Conservation (phyloP, 768 basidiomycete genomes). For the Boletales sp. region DNA sequence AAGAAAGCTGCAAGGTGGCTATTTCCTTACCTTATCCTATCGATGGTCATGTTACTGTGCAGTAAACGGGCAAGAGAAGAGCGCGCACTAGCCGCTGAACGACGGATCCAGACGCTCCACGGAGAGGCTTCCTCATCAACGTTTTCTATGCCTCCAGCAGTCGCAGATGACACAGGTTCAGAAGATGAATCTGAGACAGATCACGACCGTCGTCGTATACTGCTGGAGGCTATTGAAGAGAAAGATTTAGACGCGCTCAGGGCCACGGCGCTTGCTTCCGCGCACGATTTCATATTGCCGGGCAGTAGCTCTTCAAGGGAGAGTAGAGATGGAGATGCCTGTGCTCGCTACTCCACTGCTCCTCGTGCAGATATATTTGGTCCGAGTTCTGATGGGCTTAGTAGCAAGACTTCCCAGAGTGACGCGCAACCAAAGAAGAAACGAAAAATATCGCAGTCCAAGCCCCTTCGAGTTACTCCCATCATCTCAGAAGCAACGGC, state of each 20-base stretch:
- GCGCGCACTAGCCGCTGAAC: conserved; percentile 71
- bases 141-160: background rate
- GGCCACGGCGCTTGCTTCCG: conserved; percentile 42
- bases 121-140: conserved; percentile 15
- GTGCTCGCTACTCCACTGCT: background rate
- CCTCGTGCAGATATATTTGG: background rate
- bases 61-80: conserved; percentile 82
- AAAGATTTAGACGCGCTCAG: conserved; percentile 43
- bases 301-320: background rate
- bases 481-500: conserved; percentile 14
- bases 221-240: conserved; percentile 46
- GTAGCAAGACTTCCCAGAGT: background rate
- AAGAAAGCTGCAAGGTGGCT: conserved; percentile 66
- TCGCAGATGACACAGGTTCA: conserved; percentile 31
- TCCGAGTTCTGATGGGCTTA: background rate
- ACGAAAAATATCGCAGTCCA: conserved; percentile 19
- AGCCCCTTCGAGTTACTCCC: background rate
- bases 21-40: background rate
- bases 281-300: conserved; percentile 49
- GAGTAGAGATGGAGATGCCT: background rate
- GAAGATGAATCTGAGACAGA: conserved; percentile 42
- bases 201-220: conserved; percentile 45
- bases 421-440: conserved; percentile 15
- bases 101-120: conserved; percentile 48
- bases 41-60: conserved; percentile 1